These are phyloP conservation scores for Pseudocercospora pini-densiflorae DNA, from an alignment of 2,329 filamentous ascomycete genomes.

Conservation along the genomic window DNA sequence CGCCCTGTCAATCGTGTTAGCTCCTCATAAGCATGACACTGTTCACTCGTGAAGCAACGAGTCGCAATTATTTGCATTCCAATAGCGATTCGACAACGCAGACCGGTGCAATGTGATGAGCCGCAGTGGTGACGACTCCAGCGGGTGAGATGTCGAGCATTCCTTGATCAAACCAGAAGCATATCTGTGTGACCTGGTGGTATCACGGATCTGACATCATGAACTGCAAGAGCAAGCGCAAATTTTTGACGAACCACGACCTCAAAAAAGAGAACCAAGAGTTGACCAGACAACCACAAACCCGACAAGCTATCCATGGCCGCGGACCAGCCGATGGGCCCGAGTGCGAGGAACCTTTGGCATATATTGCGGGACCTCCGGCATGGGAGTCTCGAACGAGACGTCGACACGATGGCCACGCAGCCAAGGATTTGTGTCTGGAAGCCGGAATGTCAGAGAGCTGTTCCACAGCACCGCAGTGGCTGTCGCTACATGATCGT, in stretches of 20 bases:
- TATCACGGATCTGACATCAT: background rate
- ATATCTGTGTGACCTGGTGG: background rate
- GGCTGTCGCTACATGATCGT: too few relatives aligned
- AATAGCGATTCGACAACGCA: background rate
- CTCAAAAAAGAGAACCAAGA: background rate
- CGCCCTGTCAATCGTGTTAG: background rate
- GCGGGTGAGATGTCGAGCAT: background rate
- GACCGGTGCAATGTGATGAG: background rate
- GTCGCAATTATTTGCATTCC: background rate
- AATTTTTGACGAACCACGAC: background rate
- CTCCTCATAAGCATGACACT: too few relatives aligned
- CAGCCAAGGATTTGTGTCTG: background rate
- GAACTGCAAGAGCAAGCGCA: background rate
- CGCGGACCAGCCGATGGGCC: background rate
- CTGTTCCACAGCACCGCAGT: too few relatives aligned
- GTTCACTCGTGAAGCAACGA: too few relatives aligned
- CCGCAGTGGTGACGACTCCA: background rate
- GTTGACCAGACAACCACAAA: background rate
- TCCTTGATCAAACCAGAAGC: background rate
- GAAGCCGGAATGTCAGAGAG: background rate
- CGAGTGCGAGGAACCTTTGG: background rate
- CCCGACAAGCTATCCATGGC: background rate
- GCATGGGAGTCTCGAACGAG: background rate
- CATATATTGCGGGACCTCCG: background rate
- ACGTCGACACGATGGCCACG: background rate